Percentiles rank a stretch among this genome's conserved stretches.
Evolutionary conservation across 2,329 filamentous ascomycete species (phyloP).

Genomic region (Fusarium papillatum): DNA sequence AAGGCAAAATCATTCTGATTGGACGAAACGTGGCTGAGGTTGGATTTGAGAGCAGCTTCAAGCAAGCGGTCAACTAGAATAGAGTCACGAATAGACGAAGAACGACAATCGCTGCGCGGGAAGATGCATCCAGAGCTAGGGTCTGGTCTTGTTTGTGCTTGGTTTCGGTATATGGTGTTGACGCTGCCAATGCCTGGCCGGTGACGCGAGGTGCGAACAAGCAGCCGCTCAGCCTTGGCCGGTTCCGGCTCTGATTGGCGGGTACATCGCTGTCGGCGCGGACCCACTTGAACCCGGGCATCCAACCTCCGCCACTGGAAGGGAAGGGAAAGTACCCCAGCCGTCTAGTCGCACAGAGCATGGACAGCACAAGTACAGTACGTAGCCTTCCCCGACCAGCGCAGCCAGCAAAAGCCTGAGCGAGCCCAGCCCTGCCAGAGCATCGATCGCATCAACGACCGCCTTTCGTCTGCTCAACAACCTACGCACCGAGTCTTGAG

Average conservation of each 20-base stretch:
- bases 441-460: constrained; percentile 39
- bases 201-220: constrained; percentile 13
- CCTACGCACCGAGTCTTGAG: constrained; percentile 28
- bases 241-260: constrained; percentile 45
- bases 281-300: constrained; percentile 56
- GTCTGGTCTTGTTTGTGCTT: neutral
- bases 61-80: constrained; percentile 41
- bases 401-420: constrained; percentile 36
- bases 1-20: constrained; percentile 75
- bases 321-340: constrained; percentile 18
- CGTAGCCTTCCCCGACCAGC: constrained; percentile 45
- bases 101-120: neutral
- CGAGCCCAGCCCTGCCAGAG: constrained; percentile 32
- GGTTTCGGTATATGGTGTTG: neutral
- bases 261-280: constrained; percentile 47
- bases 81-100: constrained; percentile 7
- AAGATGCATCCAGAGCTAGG: neutral
- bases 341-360: constrained; percentile 9
- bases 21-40: constrained; percentile 67
- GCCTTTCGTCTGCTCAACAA: constrained; percentile 40
- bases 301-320: constrained; percentile 1
- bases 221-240: constrained; percentile 38
- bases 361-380: neutral
- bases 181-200: neutral
- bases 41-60: constrained; percentile 64